These are phyloP conservation scores for Coemansia sp. DNA, from an alignment of 192 early-diverging fungal species.

Conservation along the genomic window DNA sequence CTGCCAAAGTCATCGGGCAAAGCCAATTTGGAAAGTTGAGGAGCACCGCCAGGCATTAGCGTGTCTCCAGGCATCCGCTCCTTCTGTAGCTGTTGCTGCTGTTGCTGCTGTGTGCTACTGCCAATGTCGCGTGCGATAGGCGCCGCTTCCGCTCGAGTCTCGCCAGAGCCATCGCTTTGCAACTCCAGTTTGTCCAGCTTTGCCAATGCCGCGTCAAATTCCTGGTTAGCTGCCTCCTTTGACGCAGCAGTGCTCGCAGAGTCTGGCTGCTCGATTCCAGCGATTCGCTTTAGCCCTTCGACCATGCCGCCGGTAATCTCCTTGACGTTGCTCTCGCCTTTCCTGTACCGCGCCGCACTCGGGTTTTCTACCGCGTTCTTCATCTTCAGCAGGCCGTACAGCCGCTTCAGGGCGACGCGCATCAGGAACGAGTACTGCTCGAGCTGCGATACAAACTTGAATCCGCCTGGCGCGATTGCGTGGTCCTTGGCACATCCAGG, in stretches of 20 bases:
- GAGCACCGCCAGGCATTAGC: neutral
- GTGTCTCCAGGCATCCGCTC: neutral
- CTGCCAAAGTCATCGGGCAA: neutral
- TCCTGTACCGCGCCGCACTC: constrained; percentile 20
- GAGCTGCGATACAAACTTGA: constrained; percentile 81
- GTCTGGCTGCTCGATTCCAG: neutral
- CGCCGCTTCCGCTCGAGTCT: neutral
- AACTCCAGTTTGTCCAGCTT: constrained; percentile 45
- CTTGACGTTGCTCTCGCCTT: constrained; percentile 18
- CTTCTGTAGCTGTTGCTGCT: constrained; percentile 5
- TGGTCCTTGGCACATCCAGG: constrained; percentile 57
- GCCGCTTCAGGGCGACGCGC: constrained; percentile 76
- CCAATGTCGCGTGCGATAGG: neutral
- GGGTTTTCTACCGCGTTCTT: constrained; percentile 55
- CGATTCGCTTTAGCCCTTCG: constrained; percentile 12
- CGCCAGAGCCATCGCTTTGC: constrained; percentile 8
- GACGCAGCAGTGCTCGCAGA: constrained; percentile 5
- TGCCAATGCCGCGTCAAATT: constrained; percentile 49
- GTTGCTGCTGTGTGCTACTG: constrained; percentile 15
- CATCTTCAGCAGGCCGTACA: constrained; percentile 78
- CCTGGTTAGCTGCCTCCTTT: constrained; percentile 33
- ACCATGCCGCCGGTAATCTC: constrained; percentile 7
- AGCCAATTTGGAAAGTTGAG: constrained; percentile 8
- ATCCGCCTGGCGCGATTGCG: constrained; percentile 49
- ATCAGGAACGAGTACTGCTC: constrained; percentile 92